Evolutionary conservation across 2,329 filamentous ascomycete genomes (phyloP).

Genomic region (Leptodontidium sp.): DNA sequence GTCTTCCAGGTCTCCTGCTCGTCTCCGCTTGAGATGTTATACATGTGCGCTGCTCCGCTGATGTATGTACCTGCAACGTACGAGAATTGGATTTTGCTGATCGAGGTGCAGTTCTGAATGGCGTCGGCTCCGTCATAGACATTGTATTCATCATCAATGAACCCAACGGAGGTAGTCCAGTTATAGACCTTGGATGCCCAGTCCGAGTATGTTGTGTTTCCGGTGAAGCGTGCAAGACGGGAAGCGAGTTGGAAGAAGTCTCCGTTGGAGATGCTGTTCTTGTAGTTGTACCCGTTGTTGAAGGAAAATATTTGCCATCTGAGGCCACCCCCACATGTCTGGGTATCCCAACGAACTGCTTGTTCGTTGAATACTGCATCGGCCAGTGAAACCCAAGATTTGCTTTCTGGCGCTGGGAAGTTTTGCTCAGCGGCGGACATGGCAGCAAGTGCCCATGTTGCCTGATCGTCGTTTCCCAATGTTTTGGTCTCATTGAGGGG

Average conservation of each 20-base stretch:
- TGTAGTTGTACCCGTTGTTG: constrained; percentile 81
- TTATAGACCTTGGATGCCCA: constrained; percentile 70
- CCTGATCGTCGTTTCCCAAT: constrained; percentile 75
- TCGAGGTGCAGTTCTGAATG: constrained; percentile 63
- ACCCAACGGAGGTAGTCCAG: constrained; percentile 62
- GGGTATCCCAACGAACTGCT: constrained; percentile 70
- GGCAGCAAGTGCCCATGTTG: constrained; percentile 73
- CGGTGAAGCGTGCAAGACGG: constrained; percentile 75
- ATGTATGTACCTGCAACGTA: constrained; percentile 71
- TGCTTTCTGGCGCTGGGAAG: constrained; percentile 64
- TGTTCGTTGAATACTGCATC: constrained; percentile 75
- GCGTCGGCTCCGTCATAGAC: constrained; percentile 71
- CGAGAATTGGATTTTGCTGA: constrained; percentile 71
- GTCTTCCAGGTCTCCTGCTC: constrained; percentile 58
- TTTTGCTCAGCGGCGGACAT: constrained; percentile 72
- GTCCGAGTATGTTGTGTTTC: constrained; percentile 69
- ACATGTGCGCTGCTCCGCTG: constrained; percentile 73
- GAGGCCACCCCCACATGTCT: constrained; percentile 72
- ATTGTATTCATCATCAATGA: constrained; percentile 67
- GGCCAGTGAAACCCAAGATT: constrained; percentile 58
- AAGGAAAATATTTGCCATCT: constrained; percentile 81
- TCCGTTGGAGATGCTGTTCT: constrained; percentile 68
- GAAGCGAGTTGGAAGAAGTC: constrained; percentile 72
- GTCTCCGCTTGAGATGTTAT: constrained; percentile 55
- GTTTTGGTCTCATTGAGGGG: constrained; percentile 65